Percentiles rank a stretch among this genome's conserved stretches.
Evolutionary conservation across 116 monocot species (phyloP).

Genomic region (Papilionanthe hybrid): DNA sequence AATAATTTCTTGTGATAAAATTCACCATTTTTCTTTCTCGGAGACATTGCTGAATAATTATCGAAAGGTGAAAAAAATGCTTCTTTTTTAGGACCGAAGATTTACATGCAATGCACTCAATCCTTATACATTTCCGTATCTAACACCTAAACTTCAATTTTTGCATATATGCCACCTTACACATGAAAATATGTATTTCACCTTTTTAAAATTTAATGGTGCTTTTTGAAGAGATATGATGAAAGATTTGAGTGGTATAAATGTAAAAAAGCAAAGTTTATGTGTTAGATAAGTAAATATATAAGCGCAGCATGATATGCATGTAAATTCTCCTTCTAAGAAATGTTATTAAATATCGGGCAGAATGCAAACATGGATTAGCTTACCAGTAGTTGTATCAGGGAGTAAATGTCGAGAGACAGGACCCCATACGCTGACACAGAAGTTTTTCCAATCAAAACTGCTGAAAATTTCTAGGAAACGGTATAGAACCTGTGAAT

Average conservation of each 20-base stretch:
- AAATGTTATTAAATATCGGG: not conserved
- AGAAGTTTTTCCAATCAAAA: slow-evolving; percentile 92
- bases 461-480: slow-evolving; percentile 95
- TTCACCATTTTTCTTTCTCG: slow-evolving; percentile 57
- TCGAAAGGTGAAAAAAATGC: slow-evolving; percentile 6
- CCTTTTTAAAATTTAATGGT: too few species aligned
- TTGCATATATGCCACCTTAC: too few species aligned
- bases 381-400: slow-evolving; percentile 58
- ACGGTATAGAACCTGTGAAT: slow-evolving; percentile 73
- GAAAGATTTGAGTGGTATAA: too few species aligned
- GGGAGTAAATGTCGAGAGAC: slow-evolving; percentile 73
- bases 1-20: slow-evolving; percentile 55
- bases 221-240: too few species aligned
- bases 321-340: too few species aligned
- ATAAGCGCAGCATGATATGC: too few species aligned
- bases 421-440: slow-evolving; percentile 87
- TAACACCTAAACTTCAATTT: too few species aligned
- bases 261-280: too few species aligned
- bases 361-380: not conserved
- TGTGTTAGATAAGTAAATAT: too few species aligned
- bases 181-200: too few species aligned
- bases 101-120: too few species aligned
- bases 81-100: not conserved
- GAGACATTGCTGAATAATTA: slow-evolving; percentile 62
- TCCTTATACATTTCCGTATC: too few species aligned